Conservation (phyloP, 441 rosid genomes). For the Breynia disticha region DNA sequence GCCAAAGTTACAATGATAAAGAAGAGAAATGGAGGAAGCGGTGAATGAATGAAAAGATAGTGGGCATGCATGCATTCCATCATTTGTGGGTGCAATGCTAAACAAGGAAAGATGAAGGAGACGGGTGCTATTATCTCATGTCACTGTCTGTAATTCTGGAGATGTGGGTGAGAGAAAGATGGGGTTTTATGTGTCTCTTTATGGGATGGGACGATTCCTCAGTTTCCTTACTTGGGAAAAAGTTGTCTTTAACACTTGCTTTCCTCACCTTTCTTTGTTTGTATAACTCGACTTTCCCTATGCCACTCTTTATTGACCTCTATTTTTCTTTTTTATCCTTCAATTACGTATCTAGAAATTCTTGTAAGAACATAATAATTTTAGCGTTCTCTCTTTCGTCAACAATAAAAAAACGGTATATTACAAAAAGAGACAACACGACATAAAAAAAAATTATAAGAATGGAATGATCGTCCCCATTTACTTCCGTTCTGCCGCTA, state of each 20-base stretch:
- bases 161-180: not conserved
- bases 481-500: too few relatives aligned
- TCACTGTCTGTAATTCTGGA: slow-evolving; percentile 24
- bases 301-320: slow-evolving; percentile 19
- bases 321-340: not conserved
- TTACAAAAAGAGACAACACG: too few relatives aligned
- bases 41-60: slow-evolving; percentile 28
- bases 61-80: slow-evolving; percentile 39
- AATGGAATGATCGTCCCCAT: too few relatives aligned
- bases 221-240: slow-evolving; percentile 33
- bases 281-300: slow-evolving; percentile 50
- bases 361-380: too few relatives aligned
- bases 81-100: slow-evolving; percentile 78
- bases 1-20: not conserved
- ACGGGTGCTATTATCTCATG: slow-evolving; percentile 43
- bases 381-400: too few relatives aligned
- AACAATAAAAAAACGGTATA: too few relatives aligned
- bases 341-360: too few relatives aligned
- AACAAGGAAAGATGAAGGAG: slow-evolving; percentile 55
- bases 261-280: slow-evolving; percentile 44
- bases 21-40: too few relatives aligned
- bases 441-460: too few relatives aligned
- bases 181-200: slow-evolving; percentile 7
- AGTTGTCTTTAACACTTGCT: slow-evolving; percentile 31
- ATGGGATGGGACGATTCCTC: slow-evolving; percentile 51